Conservation (phyloP, 805 yeast species). For the Saccharomycopsis oosterbeekiorum region DNA sequence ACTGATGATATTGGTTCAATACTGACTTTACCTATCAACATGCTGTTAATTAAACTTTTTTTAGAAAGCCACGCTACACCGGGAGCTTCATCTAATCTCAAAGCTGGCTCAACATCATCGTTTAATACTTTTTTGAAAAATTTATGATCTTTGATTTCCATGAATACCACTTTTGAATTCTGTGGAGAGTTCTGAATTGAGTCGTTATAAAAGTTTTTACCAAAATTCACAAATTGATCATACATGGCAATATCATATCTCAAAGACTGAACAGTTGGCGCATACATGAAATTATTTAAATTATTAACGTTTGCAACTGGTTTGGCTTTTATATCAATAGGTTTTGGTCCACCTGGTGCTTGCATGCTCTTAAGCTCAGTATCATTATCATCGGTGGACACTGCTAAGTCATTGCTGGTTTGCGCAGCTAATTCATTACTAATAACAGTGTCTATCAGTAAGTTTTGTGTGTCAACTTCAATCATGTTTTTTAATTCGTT, state of each 20-base stretch:
- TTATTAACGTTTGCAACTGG: neutral
- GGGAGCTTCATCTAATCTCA: constrained; percentile 38
- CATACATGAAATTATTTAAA: constrained; percentile 14
- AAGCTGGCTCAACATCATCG: constrained; percentile 42
- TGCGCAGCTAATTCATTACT: neutral
- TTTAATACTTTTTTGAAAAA: constrained; percentile 54
- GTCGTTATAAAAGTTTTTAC: constrained; percentile 9
- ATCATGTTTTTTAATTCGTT: constrained; percentile 52
- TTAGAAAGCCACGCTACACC: constrained; percentile 53
- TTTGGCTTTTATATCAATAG: neutral
- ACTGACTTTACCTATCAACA: constrained; percentile 70
- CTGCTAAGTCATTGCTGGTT: neutral
- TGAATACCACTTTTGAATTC: constrained; percentile 4
- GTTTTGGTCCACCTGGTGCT: neutral
- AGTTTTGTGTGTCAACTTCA: constrained; percentile 34
- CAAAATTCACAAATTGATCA: constrained; percentile 12
- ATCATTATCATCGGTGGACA: neutral
- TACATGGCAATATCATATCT: constrained; percentile 16
- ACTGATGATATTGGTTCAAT: constrained; percentile 83
- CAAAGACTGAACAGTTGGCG: constrained; percentile 18
- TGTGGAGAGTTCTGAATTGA: constrained; percentile 6
- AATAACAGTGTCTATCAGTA: neutral
- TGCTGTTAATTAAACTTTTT: constrained; percentile 49
- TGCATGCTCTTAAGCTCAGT: neutral
- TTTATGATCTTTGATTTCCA: constrained; percentile 23